A percentile compares a stretch with the other conserved stretches of the same genome.
Conservation (phyloP, 371 early-diverging fungal genomes). For the Rhizopus microsporus region DNA sequence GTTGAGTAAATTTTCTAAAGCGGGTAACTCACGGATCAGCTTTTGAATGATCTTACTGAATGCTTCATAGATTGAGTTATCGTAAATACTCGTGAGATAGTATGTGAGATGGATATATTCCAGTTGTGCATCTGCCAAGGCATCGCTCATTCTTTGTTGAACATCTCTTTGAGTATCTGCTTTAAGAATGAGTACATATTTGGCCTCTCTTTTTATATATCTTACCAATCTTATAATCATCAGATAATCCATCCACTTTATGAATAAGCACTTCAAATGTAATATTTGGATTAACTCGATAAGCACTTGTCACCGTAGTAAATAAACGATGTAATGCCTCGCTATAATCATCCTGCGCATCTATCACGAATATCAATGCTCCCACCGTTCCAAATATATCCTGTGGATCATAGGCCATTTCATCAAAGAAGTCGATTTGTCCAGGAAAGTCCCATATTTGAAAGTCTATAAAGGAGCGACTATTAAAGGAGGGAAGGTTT, state of each 20-base stretch:
- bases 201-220: background rate
- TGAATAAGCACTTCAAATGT: slow-evolving; percentile 93
- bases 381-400: slow-evolving; percentile 78
- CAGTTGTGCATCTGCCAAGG: slow-evolving; percentile 79
- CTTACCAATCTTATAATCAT: slow-evolving; percentile 89
- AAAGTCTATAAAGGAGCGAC: slow-evolving; percentile 84
- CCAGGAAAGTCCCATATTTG: slow-evolving; percentile 96
- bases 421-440: slow-evolving; percentile 82
- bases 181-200: background rate
- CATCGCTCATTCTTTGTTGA: slow-evolving; percentile 86
- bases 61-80: slow-evolving; percentile 94
- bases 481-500: slow-evolving; percentile 6
- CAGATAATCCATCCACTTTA: slow-evolving; percentile 94
- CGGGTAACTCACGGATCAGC: slow-evolving; percentile 83
- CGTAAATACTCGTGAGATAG: slow-evolving; percentile 92
- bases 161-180: slow-evolving; percentile 92
- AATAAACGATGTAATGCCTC: slow-evolving; percentile 79
- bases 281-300: slow-evolving; percentile 79
- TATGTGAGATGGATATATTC: slow-evolving; percentile 82
- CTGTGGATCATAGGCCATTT: slow-evolving; percentile 66
- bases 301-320: slow-evolving; percentile 75
- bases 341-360: slow-evolving; percentile 92
- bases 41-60: slow-evolving; percentile 94
- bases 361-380: slow-evolving; percentile 91
- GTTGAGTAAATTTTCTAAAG: slow-evolving; percentile 91